phyloP scores from a whole-genome alignment of 768 basidiomycete genomes.

The Termitomyces sp. region DNA sequence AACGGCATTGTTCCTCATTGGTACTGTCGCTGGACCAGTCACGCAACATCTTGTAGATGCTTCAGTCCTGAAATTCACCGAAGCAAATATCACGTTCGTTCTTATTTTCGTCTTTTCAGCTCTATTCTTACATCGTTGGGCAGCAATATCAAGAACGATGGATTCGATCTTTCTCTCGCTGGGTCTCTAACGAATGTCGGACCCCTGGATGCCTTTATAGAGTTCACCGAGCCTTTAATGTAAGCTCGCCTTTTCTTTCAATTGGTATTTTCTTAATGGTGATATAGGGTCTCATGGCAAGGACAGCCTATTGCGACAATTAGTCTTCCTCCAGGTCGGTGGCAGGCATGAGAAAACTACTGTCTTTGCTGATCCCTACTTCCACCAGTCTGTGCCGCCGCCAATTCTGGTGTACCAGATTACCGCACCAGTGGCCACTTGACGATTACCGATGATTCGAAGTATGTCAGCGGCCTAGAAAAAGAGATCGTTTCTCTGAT shows the following conservation, averaged over 20 bases:
- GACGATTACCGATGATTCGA: constrained; percentile 46
- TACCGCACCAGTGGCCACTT: constrained; percentile 48
- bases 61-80: constrained; percentile 46
- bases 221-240: constrained; percentile 58
- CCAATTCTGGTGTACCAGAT: constrained; percentile 61
- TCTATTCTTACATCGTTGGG: not conserved
- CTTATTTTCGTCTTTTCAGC: not conserved
- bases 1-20: constrained; percentile 60
- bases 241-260: constrained; percentile 23
- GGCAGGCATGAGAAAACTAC: not conserved
- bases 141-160: constrained; percentile 51
- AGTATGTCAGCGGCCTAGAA: constrained; percentile 28
- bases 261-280: not conserved
- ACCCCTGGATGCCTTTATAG: constrained; percentile 64
- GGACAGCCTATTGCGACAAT: constrained; percentile 61
- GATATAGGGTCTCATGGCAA: constrained; percentile 53
- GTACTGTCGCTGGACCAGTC: constrained; percentile 64
- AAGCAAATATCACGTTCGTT: constrained; percentile 54
- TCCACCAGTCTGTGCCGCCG: constrained; percentile 55
- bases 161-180: constrained; percentile 55
- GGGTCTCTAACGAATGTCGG: constrained; percentile 60
- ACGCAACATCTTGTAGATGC: constrained; percentile 60
- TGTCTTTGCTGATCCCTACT: not conserved
- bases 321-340: constrained; percentile 50
- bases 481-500: not conserved